Evolutionary conservation across 305 asterid species (phyloP), one percentile per base, ranked within the genome.

Genomic region (Salvia sclarea): DNA sequence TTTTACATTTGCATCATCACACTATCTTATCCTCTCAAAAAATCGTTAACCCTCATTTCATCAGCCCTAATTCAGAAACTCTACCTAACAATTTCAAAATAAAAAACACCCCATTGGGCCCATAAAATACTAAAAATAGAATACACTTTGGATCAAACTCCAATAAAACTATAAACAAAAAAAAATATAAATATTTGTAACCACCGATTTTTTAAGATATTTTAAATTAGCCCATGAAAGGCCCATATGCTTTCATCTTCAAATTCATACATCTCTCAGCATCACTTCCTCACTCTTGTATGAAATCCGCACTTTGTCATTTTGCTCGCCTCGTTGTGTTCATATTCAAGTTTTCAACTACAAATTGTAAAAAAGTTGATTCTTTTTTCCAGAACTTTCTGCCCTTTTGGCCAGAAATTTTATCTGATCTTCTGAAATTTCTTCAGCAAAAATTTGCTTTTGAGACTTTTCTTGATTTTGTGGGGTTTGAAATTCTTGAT

Each of bases 241-340:
- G 62, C 62, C 59, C 59, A 57, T 45, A 8, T 10, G 6, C 37
- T 57, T 33, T 58, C 41, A 57, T 30, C 44, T 37, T 60, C 62
- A 5, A 21, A 37, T 31, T 12, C 17, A 49, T 11, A 38, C 17
- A 49, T 11, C 10, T 25, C 28, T 40, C 57, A 52, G 70, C 9
- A 49, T 70, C 69, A 11, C 40, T 3, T n/a, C 2, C 24, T 7
- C 49, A 61, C 28, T 17, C 17, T 53, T 28, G 18, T 20, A 20
- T 54, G 8, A 55, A 72, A 44, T 64, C 41, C 53, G 7, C 40
- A 8, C 6, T 54, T 52, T 71, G 75, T 78, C 74, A 17, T 18
- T 17, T 73, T 14, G 49, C 69, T 72, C 69, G 25, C 70, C 61
- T 65, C 74, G 30, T 50, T 54, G 62, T 8, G n/a, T 24, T 60